phyloP scores from a whole-genome alignment of 768 basidiomycete species.

The Amyloporia xantha region DNA sequence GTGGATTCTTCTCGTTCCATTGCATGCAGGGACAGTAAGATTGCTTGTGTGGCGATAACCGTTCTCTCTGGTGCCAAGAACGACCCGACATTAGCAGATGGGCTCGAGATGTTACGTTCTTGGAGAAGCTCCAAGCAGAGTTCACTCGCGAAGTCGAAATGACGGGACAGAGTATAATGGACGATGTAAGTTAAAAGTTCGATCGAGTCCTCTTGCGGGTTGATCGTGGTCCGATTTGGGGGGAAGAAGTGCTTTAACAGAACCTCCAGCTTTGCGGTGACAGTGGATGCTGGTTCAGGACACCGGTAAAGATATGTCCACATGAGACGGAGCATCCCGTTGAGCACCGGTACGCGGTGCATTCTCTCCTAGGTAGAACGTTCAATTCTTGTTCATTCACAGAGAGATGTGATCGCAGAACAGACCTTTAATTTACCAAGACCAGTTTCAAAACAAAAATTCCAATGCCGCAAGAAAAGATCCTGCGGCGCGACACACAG shows the following conservation, averaged over 20 bases:
- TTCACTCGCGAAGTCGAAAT: constrained; percentile 82
- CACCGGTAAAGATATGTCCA: constrained; percentile 98
- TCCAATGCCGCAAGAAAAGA: constrained; percentile 82
- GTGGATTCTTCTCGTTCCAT: constrained; percentile 64
- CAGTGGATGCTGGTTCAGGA: constrained; percentile 75
- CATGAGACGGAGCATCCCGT: constrained; percentile 73
- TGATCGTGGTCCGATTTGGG: constrained; percentile 48
- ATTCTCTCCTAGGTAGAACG: constrained; percentile 60
- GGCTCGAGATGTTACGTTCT: constrained; percentile 46
- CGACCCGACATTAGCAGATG: constrained; percentile 33
- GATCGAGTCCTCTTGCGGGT: constrained; percentile 66
- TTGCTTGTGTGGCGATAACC: constrained; percentile 68
- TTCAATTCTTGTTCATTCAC: constrained; percentile 6
- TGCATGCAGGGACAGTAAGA: constrained; percentile 61
- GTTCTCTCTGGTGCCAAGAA: constrained; percentile 65
- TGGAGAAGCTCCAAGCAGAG: constrained; percentile 76
- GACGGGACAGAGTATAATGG: constrained; percentile 77
- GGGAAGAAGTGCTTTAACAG: constrained; percentile 79
- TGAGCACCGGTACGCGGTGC: constrained; percentile 63
- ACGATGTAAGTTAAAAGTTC: constrained; percentile 73
- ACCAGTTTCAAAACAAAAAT: constrained; percentile 61
- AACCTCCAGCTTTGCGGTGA: constrained; percentile 71
- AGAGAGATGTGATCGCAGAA: not conserved
- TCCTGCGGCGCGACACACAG: constrained; percentile 85
- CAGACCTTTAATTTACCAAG: constrained; percentile 75